Evolutionary conservation across 1,284 basidiomycete species (phyloP), one percentile per base, ranked within the genome.

Genomic region (Ceratobasidium sp.): DNA sequence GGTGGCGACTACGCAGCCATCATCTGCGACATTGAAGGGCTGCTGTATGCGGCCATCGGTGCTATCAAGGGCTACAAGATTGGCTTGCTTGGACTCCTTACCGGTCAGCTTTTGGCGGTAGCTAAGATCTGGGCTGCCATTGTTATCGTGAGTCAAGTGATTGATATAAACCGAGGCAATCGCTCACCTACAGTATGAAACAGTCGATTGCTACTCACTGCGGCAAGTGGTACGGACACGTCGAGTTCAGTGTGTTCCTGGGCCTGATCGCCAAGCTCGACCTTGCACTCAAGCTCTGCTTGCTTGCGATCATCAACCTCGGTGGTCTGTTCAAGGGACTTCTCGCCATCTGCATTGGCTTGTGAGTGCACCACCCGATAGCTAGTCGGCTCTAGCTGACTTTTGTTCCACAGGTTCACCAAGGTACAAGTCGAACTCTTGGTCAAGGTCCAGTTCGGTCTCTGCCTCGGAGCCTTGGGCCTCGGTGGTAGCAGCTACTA

Each of bases 201-300:
- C 29, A 67, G 64, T 67, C 52, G 35, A 55, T 67, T 54, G 64
- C 64, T 17, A 67, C 64, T 22, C 64, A 67, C 40, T 67, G 64
- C 42, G 29, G 52, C 50, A 54, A 54, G 52, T 67, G 64, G 64
- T 54, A 54, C 29, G 52, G 64, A 8, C 64, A 55, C 38, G 40
- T 17, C 25, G 64, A 67, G 1, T 67, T 54, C 22, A 29, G 13
- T 1, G 20, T 45, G 7, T 45, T 67, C 50, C 38, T 53, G 25
- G 38, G 27, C 13, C 50, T 55, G 10, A 67, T 67, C 25, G 64
- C 31, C 38, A 67, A 45, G 52, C 20, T 67, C 38, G 64, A 67
- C n/a, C 17, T 67, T 3, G 64, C 64, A 2, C 50, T 67, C 17
- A 67, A 67, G 40, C 52, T 55, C 4, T 67, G 50, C 27, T 22